Base-by-base conservation (phyloP, 371 early-diverging fungal genomes). In the Apophysomyces elegans region DNA sequence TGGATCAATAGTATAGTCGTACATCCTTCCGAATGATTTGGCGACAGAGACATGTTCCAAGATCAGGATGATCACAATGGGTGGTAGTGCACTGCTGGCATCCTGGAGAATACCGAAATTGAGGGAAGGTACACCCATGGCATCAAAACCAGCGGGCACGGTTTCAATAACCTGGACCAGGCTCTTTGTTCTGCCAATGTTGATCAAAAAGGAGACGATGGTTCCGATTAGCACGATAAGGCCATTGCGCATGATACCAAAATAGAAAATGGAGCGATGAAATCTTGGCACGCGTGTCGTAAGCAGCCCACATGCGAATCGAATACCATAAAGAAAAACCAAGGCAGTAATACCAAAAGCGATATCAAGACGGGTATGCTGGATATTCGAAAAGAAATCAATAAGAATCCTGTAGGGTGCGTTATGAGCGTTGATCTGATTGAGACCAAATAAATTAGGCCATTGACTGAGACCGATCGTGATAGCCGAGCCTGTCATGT, bases 1-100 rank as follows among this genome's bases (percentile, higher is more conserved):
- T 38, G 90, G 77, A 44, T 87, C 75, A 61, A 91, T 66, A 2
- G 56, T 66, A 54, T 79, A 79, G 57, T 74, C 71, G 36, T 81
- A 88, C 76, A 77, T 86, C 76, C 83, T 88, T 78, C 74, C 95
- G 80, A 94, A 94, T 1, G 92, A 85, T 76, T 92, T 91, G 59
- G 85, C 84, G 41, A 93, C 86, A 6, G 93, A 89, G 41, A 92
- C 84, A 70, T 92, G 93, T 72, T 95, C 95, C 43, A 94, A 67
- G 37, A 93, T 77, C 56, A 86, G 74, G 37, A 93, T 87, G 21
- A 93, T 66, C 16, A 87, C 78, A n/a, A 88, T 84, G 13, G 88
- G 86, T 2, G 84, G 73, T 12, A 89, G 59, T 5, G 84, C 76
- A 7, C 74, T 74, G 6, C 72, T 70, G 14, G 86, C 70, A 16